These are phyloP conservation scores for Pseudogymnoascus sp. DNA, from an alignment of 2,329 filamentous ascomycete species.

Conservation along the genomic window DNA sequence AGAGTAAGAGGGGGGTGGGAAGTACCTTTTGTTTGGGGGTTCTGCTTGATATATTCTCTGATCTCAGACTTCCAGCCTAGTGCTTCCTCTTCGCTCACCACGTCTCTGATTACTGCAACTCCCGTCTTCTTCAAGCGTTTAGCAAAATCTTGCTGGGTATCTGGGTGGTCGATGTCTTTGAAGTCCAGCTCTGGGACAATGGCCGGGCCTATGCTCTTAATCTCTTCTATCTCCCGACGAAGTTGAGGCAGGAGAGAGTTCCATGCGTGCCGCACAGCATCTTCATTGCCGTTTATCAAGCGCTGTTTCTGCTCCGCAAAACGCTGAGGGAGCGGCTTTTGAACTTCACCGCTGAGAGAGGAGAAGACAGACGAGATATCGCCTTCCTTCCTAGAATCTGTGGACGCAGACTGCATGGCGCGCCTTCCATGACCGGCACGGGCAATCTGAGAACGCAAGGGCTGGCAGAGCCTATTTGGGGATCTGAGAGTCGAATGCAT, in stretches of 20 bases:
- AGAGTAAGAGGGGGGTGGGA: neutral
- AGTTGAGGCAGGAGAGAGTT: constrained; percentile 39
- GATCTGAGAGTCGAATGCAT: constrained; percentile 7
- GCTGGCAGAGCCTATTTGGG: neutral
- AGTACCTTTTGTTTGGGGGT: constrained; percentile 46
- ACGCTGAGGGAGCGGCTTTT: constrained; percentile 43
- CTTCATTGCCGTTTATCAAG: constrained; percentile 44
- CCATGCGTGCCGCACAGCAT: constrained; percentile 43
- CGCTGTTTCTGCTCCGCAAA: constrained; percentile 51
- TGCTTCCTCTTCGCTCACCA: constrained; percentile 57
- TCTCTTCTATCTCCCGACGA: constrained; percentile 39
- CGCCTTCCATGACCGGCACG: neutral
- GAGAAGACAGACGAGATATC: constrained; percentile 57
- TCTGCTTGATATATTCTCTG: constrained; percentile 57
- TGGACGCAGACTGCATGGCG: neutral
- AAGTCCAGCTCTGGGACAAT: constrained; percentile 50
- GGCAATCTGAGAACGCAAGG: neutral
- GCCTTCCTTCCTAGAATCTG: constrained; percentile 38
- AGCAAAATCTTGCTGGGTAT: constrained; percentile 13
- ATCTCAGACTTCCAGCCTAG: constrained; percentile 57
- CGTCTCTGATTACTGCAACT: constrained; percentile 52
- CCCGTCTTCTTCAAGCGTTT: constrained; percentile 20
- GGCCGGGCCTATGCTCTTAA: constrained; percentile 38
- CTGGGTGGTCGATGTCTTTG: constrained; percentile 30
- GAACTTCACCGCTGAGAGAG: constrained; percentile 45